Evolutionary conservation across 495 filamentous ascomycete species (phyloP), one percentile per base, ranked within the genome.

Genomic region (Astrothelium macrocarpum): DNA sequence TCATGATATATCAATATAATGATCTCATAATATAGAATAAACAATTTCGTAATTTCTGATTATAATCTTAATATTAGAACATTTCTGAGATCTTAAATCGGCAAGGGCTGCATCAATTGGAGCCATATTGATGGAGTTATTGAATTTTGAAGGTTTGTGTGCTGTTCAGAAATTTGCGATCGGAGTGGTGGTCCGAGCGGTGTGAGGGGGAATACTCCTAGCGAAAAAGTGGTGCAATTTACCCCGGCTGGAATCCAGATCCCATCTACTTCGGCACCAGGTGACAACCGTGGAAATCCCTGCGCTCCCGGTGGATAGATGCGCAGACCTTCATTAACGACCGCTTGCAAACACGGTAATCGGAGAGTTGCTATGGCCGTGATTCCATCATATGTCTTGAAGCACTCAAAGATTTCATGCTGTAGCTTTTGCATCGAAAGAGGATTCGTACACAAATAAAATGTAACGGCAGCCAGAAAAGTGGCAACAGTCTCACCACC

Each of bases 401-500:
- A 39, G 5, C 34, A 14, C 34, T 39, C 34, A 14, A 5, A 14
- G 34, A 39, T 39, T 14, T 39, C 34, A 14, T 14, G 5, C 34
- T 14, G 34, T 5, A 39, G 34, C 34, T 14, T 5, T 14, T 14
- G 34, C 5, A 39, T 5, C 5, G 34, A 5, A 5, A 5, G 5
- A 5, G 34, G 34, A 39, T 5, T 71, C 72, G 11, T 69, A 58
- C 14, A 58, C 58, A 53, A 43, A 60, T 66, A 69, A 63, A 53
- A 72, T 1, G 65, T 67, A 0, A 62, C 53, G 2, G 64, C 69
- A 4, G 71, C 62, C 1, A 71, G 53, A 36, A 65, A 65, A 28
- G 69, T 71, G 11, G 67, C 26, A 16, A 67, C 64, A 0, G 71
- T 72, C 34, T 74, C 71, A 18, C 66, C 63, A 39, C 73, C 71